A percentile compares a stretch with the other conserved stretches of the same genome.
phyloP scores from a whole-genome alignment of 148 eudicot genomes.

The Fagopyrum esculentum region DNA sequence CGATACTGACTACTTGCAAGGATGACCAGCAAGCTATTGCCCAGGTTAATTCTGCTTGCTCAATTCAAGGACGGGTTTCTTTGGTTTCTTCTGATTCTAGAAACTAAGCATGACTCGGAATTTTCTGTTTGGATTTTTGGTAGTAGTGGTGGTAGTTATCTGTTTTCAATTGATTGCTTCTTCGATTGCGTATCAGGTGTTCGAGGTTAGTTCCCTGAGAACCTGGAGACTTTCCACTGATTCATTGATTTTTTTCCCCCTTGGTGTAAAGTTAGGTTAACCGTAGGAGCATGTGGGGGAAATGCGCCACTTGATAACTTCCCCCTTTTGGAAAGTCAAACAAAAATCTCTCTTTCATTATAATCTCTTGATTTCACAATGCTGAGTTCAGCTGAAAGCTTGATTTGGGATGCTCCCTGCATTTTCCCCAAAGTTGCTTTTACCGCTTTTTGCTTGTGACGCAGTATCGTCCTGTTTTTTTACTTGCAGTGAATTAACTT shows the following conservation, averaged over 20 bases:
- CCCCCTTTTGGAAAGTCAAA: neutral
- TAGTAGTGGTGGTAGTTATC: neutral
- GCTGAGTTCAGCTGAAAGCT: neutral
- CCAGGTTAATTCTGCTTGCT: constrained; percentile 34
- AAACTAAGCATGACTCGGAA: neutral
- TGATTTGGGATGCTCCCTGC: neutral
- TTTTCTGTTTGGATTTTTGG: neutral
- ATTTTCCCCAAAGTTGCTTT: neutral
- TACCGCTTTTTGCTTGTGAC: neutral
- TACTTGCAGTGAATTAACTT: neutral
- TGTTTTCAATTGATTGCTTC: neutral
- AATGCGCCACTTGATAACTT: neutral
- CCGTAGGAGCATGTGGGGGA: neutral
- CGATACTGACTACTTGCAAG: constrained; percentile 49
- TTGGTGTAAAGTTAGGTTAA: neutral
- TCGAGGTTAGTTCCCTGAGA: constrained; percentile 1
- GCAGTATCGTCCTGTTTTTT: neutral
- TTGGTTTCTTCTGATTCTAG: neutral
- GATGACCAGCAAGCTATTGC: constrained; percentile 62
- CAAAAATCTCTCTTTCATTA: neutral
- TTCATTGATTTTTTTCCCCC: neutral
- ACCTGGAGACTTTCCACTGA: neutral
- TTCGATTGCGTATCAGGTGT: neutral
- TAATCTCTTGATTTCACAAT: too few relatives aligned
- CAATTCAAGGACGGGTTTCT: neutral